Base-by-base conservation (phyloP, 345 rosid genomes). In the Salix caprea region DNA sequence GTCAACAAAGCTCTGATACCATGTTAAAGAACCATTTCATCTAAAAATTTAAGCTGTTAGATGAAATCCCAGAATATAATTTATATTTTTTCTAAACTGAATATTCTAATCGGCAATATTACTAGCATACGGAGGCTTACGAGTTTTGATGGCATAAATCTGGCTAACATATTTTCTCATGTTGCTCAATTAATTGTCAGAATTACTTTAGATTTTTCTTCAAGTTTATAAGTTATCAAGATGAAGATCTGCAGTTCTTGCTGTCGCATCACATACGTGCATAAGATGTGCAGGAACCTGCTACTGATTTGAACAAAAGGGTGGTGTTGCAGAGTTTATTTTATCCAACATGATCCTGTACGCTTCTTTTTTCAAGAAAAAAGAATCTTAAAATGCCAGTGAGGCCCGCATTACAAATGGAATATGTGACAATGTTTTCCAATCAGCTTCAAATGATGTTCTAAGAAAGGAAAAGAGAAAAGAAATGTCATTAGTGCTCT, bases 331-430 rank as follows among this genome's bases (percentile, higher is more conserved):
- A 65, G 39, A 39, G 50, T 42, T 46, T 46, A n/a, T 37, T 54
- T 65, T 21, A 30, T 46, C 26, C 19, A 2, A 23, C 24, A 32
- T 65, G 32, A 30, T 54, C 24, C 10, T 36, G 67, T 39, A 46
- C 16, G 16, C 50, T 13, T 26, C 28, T 26, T 62, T 62, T 62
- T 26, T 46, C 14, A 13, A 46, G 58, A 39, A 80, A 76, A 69
- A 71, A 78, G 37, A 78, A 74, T 40, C 46, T 40, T 40, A 10
- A 40, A 40, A 40, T 40, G 83, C 76, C 50, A 40, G 65, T 65
- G 82, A 79, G 81, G 79, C 26, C 83, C 85, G 81, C 86, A 52
- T 50, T 56, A 67, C 23, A 32, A 76, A 62, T 78, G 70, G 80
- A 79, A 83, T 83, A 75, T 76, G 79, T 78, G 48, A 66, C 75